phyloP scores from a whole-genome alignment of 352 stramenopile genomes.

The Peronospora tabacina region DNA sequence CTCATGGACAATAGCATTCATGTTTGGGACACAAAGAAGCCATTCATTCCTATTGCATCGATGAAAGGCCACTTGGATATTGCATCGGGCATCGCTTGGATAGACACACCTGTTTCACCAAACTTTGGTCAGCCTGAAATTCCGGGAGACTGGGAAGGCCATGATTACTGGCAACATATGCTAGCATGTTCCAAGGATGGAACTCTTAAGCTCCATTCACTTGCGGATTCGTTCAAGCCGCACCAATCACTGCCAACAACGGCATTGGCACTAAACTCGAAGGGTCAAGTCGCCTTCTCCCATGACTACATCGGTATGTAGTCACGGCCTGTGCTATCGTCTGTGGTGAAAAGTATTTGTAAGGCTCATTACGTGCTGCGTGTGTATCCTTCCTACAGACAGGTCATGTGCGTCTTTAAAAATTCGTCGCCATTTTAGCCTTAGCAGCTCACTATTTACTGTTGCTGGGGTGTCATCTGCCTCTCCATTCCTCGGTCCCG shows the following conservation, averaged over 20 bases:
- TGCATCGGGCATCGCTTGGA: conserved; percentile 76
- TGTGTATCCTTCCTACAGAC: conserved; percentile 34
- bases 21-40: conserved; percentile 78
- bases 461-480: conserved; percentile 27
- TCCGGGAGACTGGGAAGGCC: conserved; percentile 55
- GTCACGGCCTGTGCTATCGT: background rate
- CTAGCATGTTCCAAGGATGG: conserved; percentile 83
- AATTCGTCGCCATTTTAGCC: conserved; percentile 64
- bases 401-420: conserved; percentile 74
- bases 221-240: conserved; percentile 75
- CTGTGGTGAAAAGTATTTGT: background rate
- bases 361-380: background rate
- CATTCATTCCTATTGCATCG: conserved; percentile 76
- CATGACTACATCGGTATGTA: conserved; percentile 72
- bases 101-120: conserved; percentile 61
- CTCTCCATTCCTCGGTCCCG: conserved; percentile 16
- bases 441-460: conserved; percentile 59
- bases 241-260: conserved; percentile 70
- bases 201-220: conserved; percentile 79
- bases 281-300: conserved; percentile 72
- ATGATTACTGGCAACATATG: conserved; percentile 84
- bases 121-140: conserved; percentile 31
- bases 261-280: conserved; percentile 70
- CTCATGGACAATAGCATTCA: conserved; percentile 85
- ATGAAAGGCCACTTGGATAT: conserved; percentile 83